Conservation (phyloP, 2,329 filamentous ascomycete genomes). For the Sphaerulina musiva region DNA sequence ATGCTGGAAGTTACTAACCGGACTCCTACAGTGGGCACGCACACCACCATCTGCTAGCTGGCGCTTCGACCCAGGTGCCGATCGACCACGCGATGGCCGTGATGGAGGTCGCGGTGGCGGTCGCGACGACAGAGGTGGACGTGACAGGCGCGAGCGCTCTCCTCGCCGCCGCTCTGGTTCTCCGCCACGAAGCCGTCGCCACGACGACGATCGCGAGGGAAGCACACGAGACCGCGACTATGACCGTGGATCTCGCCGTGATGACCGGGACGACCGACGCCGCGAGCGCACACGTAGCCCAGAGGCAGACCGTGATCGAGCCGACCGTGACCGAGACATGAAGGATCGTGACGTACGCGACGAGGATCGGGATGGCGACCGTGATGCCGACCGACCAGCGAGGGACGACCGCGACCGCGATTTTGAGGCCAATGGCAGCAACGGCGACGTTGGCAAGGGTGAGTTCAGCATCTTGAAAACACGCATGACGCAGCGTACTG, state of each 20-base stretch:
- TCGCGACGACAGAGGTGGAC: conserved; percentile 38
- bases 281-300: conserved; percentile 61
- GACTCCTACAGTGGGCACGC: conserved; percentile 74
- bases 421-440: conserved; percentile 38
- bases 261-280: conserved; percentile 63
- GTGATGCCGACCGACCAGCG: conserved; percentile 31
- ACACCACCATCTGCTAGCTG: conserved; percentile 96
- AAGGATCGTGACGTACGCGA: conserved; percentile 47
- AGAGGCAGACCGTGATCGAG: conserved; percentile 46
- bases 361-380: conserved; percentile 47
- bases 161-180: conserved; percentile 59
- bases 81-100: conserved; percentile 35
- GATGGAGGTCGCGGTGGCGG: conserved; percentile 56
- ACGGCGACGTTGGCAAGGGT: conserved; percentile 91
- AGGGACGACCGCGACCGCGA: conserved; percentile 53
- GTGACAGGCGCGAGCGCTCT: conserved; percentile 56
- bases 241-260: conserved; percentile 66
- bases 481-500: conserved; percentile 15
- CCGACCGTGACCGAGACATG: conserved; percentile 60
- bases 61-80: conserved; percentile 84
- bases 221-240: conserved; percentile 64
- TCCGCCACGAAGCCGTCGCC: conserved; percentile 52
- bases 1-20: conserved; percentile 18
- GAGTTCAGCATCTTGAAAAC: conserved; percentile 17
- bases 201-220: conserved; percentile 63